Base-by-base conservation (phyloP, 2,329 filamentous ascomycete species). In the Lachnellula arida region DNA sequence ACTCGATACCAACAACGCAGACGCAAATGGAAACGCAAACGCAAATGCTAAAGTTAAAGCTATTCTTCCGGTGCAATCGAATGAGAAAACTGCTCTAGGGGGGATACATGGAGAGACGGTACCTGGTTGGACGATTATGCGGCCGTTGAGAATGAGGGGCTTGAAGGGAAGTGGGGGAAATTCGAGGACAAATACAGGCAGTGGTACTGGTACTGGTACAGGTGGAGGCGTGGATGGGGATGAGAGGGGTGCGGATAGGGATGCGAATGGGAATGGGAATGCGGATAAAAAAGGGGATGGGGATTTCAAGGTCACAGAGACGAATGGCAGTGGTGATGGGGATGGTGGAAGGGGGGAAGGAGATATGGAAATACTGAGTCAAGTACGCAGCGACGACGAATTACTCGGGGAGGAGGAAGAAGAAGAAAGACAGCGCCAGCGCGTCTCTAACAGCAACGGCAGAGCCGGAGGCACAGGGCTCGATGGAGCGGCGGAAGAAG, bases 371-470 rank as follows among this genome's bases (percentile, higher is more conserved):
- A 46, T 48, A 40, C 54, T 68, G 53, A 47, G 59, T 39, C 60
- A 68, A 32, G 51, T 70, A 44, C 62, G 63, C 40, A 68, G 65
- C 47, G 66, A 67, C 54, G 68, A 70, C 56, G 66, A 64, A 39
- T 59, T 68, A 39, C 43, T 69, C 9, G 64, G 56, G 15, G 56
- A 58, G 14, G 60, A 63, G 5, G 57, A 63, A 17, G 58, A 60
- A 22, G 46, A 52, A 23, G 54, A 52, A 11, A 42, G 19, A 28
- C 46, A n/a, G 14, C 47, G 46, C 35, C 51, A 37, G 17, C 42
- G 22, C 14, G 40, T 22, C 15, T 46, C 15, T 23, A 42, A 46
- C 19, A 51, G 49, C 15, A 44, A 46, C 35, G 56, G 34, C 7
- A 53, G 46, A 7, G 40, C 46, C 12, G 22, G 22, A 49, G 58